Evolutionary conservation across 2,329 filamentous ascomycete species (phyloP).

Genomic region (Verticillium nonalfalfae): DNA sequence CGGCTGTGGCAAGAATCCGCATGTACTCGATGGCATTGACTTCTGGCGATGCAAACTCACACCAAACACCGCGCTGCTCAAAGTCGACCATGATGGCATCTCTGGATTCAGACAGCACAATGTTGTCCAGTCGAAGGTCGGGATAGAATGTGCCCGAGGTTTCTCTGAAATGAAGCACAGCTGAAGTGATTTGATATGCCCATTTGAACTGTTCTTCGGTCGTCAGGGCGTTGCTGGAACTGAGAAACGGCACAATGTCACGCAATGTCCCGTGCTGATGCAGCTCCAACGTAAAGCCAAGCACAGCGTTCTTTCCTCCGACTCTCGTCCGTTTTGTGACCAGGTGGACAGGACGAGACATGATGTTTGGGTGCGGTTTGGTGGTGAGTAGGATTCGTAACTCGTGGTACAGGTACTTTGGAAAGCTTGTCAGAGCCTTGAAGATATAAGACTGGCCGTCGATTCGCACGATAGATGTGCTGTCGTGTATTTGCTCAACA

Average conservation of each 20-base stretch:
- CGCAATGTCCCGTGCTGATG: conserved; percentile 48
- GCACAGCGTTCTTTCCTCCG: conserved; percentile 46
- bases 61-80: conserved; percentile 58
- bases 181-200: conserved; percentile 45
- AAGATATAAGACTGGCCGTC: conserved; percentile 40
- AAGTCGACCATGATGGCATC: conserved; percentile 54
- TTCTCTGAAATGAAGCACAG: conserved; percentile 42
- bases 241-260: conserved; percentile 45
- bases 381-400: conserved; percentile 48
- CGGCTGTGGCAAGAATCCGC: conserved; percentile 44
- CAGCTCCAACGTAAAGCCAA: conserved; percentile 51
- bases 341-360: conserved; percentile 44
- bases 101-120: conserved; percentile 40
- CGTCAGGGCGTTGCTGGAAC: conserved; percentile 35
- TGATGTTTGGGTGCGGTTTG: conserved; percentile 44
- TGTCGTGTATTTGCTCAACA: conserved; percentile 50
- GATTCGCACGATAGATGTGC: conserved; percentile 47
- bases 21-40: conserved; percentile 54
- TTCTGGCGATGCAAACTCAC: conserved; percentile 54
- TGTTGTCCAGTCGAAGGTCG: conserved; percentile 53
- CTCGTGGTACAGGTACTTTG: conserved; percentile 58
- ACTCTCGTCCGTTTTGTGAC: conserved; percentile 51
- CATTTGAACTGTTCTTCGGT: conserved; percentile 42
- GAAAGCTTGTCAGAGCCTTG: conserved; percentile 50
- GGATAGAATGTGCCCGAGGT: conserved; percentile 45